Conservation (phyloP, 768 basidiomycete genomes). For the Inosperma sp. region DNA sequence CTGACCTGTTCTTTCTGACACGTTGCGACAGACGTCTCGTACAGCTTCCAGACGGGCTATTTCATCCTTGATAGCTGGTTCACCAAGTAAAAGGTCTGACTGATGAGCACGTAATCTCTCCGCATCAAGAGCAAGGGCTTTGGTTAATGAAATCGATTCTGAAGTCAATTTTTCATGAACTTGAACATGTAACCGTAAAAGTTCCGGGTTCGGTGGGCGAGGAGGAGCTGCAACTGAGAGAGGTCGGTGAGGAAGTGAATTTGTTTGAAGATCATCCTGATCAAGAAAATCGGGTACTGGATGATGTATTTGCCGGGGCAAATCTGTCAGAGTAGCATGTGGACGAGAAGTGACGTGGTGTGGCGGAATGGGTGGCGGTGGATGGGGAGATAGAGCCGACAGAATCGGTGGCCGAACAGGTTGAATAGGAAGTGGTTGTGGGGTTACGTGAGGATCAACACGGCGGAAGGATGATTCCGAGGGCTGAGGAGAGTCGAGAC, state of each 20-base stretch:
- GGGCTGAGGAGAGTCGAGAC: background rate
- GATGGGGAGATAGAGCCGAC: conserved; percentile 16
- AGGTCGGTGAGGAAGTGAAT: conserved; percentile 12
- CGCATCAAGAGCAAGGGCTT: conserved; percentile 58
- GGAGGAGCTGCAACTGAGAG: conserved; percentile 33
- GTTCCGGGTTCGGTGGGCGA: conserved; percentile 86
- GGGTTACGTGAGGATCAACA: background rate
- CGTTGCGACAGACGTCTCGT: conserved; percentile 80
- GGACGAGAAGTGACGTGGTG: conserved; percentile 2
- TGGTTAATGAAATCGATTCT: conserved; percentile 66
- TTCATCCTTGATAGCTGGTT: conserved; percentile 94
- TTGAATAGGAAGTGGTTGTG: conserved; percentile 12
- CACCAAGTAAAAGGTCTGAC: conserved; percentile 79
- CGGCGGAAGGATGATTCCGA: conserved; percentile 7
- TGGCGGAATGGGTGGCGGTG: conserved; percentile 15
- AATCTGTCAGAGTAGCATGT: background rate
- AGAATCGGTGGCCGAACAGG: conserved; percentile 11
- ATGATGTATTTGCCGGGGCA: conserved; percentile 11
- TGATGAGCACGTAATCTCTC: conserved; percentile 79
- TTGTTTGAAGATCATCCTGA: conserved; percentile 41
- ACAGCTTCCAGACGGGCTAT: conserved; percentile 94
- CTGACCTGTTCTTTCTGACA: conserved; percentile 59
- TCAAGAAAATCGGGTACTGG: conserved; percentile 60
- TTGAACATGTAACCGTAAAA: conserved; percentile 71
- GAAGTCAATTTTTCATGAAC: conserved; percentile 72